phyloP scores from a whole-genome alignment of 371 early-diverging fungal species.

The Sporodiniella umbellata region DNA sequence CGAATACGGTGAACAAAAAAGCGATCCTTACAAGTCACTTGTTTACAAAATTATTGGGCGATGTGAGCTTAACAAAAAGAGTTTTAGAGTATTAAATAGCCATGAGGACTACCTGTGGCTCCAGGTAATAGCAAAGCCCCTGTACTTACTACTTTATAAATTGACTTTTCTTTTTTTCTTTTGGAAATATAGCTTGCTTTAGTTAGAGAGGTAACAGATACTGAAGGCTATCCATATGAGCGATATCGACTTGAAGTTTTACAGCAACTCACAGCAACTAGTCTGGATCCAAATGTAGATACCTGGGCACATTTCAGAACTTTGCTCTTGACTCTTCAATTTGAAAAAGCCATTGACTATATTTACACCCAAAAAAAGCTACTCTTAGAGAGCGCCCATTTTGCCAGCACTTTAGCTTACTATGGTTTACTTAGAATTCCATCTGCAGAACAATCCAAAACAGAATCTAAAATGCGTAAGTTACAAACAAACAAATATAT shows the following conservation, averaged over 20 bases:
- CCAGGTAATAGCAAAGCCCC: conserved; percentile 30
- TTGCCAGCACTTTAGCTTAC: conserved; percentile 80
- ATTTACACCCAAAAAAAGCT: conserved; percentile 52
- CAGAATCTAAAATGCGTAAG: conserved; percentile 30
- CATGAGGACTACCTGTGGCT: conserved; percentile 87
- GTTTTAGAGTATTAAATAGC: conserved; percentile 56
- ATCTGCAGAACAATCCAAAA: conserved; percentile 14
- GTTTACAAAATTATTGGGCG: conserved; percentile 84
- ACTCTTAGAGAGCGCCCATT: conserved; percentile 81
- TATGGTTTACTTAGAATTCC: conserved; percentile 61
- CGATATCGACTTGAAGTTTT: conserved; percentile 69
- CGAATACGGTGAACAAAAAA: conserved; percentile 35
- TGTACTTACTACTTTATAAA: too few species aligned
- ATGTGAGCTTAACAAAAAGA: conserved; percentile 69
- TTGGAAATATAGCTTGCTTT: conserved; percentile 51
- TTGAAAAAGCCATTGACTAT: conserved; percentile 76
- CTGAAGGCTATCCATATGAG: conserved; percentile 42
- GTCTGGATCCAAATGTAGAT: conserved; percentile 60
- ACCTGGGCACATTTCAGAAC: conserved; percentile 77
- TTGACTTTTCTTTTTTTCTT: neutral
- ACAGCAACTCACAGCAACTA: conserved; percentile 52
- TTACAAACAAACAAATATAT: neutral
- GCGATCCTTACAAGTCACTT: conserved; percentile 83
- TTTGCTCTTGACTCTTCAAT: conserved; percentile 77
- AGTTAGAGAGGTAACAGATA: conserved; percentile 56